These are phyloP conservation scores for Plasmodium cynomolgi DNA, from an alignment of 169 alveolate genomes.

Conservation along the genomic window DNA sequence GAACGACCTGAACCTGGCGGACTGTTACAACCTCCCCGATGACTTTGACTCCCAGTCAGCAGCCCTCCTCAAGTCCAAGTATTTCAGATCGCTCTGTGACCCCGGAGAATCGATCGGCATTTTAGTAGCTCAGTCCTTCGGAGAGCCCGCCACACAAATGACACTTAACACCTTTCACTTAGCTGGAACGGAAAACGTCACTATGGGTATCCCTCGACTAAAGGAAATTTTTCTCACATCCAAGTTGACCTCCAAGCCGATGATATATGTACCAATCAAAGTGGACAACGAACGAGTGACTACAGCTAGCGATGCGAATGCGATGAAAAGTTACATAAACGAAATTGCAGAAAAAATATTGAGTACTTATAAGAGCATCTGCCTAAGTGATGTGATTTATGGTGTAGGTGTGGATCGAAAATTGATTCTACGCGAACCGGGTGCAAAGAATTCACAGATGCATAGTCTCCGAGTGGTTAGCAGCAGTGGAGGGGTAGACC, in stretches of 20 bases:
- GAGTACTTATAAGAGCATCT: constrained; percentile 88
- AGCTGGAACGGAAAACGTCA: constrained; percentile 99
- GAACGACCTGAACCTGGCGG: background rate
- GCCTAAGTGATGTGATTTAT: constrained; percentile 89
- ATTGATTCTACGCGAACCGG: constrained; percentile 24
- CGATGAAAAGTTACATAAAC: constrained; percentile 76
- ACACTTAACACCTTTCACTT: constrained; percentile 99
- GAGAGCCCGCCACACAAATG: constrained; percentile 99
- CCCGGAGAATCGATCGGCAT: constrained; percentile 99
- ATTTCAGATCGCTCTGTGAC: constrained; percentile 77
- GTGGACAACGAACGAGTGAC: background rate
- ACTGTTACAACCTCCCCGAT: constrained; percentile 2
- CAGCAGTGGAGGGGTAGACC: background rate
- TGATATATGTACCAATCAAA: constrained; percentile 80
- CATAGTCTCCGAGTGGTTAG: constrained; percentile 25
- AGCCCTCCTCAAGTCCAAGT: constrained; percentile 45
- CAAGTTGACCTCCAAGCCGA: constrained; percentile 85
- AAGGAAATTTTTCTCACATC: constrained; percentile 95
- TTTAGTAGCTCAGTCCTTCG: constrained; percentile 98
- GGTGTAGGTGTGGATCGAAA: constrained; percentile 80
- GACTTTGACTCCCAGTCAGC: constrained; percentile 7
- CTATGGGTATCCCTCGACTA: constrained; percentile 99
- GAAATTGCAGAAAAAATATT: constrained; percentile 89
- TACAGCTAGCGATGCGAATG: background rate
- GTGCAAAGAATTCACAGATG: background rate